phyloP scores from a whole-genome alignment of 371 early-diverging fungal genomes.

The Cladochytrium tenue region DNA sequence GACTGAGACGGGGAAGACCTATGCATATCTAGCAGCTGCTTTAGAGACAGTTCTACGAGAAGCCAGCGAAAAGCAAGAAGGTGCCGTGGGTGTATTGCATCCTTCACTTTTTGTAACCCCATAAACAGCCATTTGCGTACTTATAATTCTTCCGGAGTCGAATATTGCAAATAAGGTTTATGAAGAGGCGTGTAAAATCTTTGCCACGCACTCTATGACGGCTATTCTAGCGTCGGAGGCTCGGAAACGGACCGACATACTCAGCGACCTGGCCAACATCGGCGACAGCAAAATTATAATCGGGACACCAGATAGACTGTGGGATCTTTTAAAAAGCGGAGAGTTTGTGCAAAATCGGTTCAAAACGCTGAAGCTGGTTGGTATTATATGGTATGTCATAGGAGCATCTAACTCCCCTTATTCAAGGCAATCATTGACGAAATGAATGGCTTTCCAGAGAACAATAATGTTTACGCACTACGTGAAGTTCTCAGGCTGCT shows the following conservation, averaged over 20 bases:
- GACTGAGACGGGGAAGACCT: neutral
- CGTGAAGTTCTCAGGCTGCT: too few species aligned
- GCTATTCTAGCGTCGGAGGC: neutral
- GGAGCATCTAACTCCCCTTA: neutral
- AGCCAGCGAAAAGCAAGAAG: neutral
- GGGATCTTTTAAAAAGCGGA: conserved; percentile 91
- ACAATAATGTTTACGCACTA: conserved; percentile 19
- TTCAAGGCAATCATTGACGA: conserved; percentile 90
- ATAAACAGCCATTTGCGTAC: too few species aligned
- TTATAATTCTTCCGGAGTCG: neutral
- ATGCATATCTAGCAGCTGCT: neutral
- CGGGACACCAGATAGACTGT: conserved; percentile 80
- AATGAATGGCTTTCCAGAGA: conserved; percentile 97
- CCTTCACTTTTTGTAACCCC: too few species aligned
- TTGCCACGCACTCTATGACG: neutral
- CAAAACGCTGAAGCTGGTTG: conserved; percentile 7
- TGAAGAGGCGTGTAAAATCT: neutral
- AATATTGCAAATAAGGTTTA: neutral
- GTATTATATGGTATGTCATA: conserved; percentile 2
- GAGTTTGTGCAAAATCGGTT: conserved; percentile 11
- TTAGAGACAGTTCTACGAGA: neutral
- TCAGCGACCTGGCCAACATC: too few species aligned
- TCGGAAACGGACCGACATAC: too few species aligned
- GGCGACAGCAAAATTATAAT: too few species aligned
- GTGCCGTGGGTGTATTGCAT: too few species aligned